These are phyloP conservation scores for Staphylotrichum tortipilum DNA, from an alignment of 495 filamentous ascomycete species.

Conservation along the genomic window DNA sequence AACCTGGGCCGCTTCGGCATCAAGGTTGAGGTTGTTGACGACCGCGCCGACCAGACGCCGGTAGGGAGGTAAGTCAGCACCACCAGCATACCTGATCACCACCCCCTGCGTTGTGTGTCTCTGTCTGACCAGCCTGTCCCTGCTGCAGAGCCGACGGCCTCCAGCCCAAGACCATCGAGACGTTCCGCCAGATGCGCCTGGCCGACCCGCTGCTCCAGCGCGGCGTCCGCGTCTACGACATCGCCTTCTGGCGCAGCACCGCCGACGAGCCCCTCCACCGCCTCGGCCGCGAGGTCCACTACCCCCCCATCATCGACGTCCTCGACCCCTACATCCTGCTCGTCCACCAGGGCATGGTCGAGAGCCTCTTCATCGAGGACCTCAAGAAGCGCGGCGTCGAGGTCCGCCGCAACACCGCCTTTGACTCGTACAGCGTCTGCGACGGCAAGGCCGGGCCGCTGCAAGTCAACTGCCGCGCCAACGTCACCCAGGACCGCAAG, in stretches of 20 bases:
- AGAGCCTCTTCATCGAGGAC: conserved; percentile 58
- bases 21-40: conserved; percentile 52
- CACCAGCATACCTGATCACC: too few relatives aligned
- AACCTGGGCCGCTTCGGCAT: conserved; percentile 60
- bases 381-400: conserved; percentile 48
- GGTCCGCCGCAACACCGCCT: conserved; percentile 49
- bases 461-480: conserved; percentile 34
- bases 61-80: conserved; percentile 49
- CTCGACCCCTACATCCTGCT: conserved; percentile 63
- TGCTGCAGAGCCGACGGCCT: conserved; percentile 52
- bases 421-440: conserved; percentile 42
- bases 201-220: conserved; percentile 52
- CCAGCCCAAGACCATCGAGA: conserved; percentile 48
- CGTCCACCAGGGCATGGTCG: conserved; percentile 67
- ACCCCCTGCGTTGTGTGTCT: too few relatives aligned
- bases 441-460: conserved; percentile 32
- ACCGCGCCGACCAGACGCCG: conserved; percentile 50
- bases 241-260: conserved; percentile 62
- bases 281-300: conserved; percentile 45
- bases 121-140: too few relatives aligned
- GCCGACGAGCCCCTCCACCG: conserved; percentile 44
- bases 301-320: conserved; percentile 52
- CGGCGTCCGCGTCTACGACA: conserved; percentile 60
- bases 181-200: conserved; percentile 54
- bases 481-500: conserved; percentile 34